A percentile compares a stretch with the other conserved stretches of the same genome.
Conservation (phyloP, 1,284 basidiomycete species). For the Albatrellus sp. region DNA sequence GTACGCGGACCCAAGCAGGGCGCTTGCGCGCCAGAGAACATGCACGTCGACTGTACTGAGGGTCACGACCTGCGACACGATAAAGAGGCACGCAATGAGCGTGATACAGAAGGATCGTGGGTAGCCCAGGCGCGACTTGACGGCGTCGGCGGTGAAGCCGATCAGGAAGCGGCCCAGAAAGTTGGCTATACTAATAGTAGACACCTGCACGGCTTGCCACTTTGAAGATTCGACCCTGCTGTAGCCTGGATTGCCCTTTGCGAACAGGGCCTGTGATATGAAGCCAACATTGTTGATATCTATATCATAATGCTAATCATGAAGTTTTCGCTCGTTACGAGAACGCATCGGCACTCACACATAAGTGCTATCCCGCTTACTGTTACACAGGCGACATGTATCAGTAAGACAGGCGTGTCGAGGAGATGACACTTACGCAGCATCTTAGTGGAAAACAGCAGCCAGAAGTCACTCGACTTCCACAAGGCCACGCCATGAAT, state of each 20-base stretch:
- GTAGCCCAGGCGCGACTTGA: conserved; percentile 42
- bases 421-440: conserved; percentile 6
- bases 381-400: conserved; percentile 16
- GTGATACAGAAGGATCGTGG: conserved; percentile 65
- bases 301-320: conserved; percentile 15
- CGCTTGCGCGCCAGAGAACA: conserved; percentile 67
- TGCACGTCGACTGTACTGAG: conserved; percentile 43
- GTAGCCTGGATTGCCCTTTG: conserved; percentile 49
- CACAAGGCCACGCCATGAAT: conserved; percentile 6
- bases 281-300: conserved; percentile 92
- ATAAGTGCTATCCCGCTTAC: conserved; percentile 84
- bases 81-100: conserved; percentile 53
- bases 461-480: conserved; percentile 11
- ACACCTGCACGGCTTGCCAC: conserved; percentile 81
- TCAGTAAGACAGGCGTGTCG: background rate
- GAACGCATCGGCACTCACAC: conserved; percentile 38
- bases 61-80: conserved; percentile 56
- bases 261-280: conserved; percentile 76
- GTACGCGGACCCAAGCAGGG: conserved; percentile 61
- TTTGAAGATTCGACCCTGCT: conserved; percentile 55
- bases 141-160: conserved; percentile 64
- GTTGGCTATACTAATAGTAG: conserved; percentile 75
- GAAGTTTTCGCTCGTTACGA: background rate
- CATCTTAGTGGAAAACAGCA: conserved; percentile 7
- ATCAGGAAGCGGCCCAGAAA: conserved; percentile 71